phyloP scores from a whole-genome alignment of 2,329 filamentous ascomycete species.

The Ustulina deusta region DNA sequence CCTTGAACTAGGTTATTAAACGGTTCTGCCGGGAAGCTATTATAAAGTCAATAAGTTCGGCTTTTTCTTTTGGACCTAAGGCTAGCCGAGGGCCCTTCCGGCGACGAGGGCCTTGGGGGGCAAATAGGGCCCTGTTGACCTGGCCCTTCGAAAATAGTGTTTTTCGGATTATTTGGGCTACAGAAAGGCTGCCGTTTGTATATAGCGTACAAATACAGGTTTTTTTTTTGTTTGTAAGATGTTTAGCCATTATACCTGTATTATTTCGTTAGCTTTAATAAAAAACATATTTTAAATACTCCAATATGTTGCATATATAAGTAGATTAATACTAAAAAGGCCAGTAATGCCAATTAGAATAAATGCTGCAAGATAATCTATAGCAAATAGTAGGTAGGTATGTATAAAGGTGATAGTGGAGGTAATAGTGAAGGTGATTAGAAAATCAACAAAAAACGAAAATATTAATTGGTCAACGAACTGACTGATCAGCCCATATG shows the following conservation, averaged over 20 bases:
- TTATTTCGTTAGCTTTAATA: no score
- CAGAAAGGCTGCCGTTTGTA: neutral
- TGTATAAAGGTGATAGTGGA: no score
- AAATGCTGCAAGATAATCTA: no score
- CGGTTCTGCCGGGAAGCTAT: neutral
- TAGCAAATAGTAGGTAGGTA: no score
- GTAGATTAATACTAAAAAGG: no score
- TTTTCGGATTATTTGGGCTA: neutral
- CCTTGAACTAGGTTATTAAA: neutral
- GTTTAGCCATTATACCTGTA: neutral
- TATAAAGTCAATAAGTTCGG: neutral
- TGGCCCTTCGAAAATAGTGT: neutral
- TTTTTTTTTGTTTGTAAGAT: neutral
- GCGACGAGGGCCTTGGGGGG: neutral
- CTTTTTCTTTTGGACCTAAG: neutral
- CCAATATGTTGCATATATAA: no score
- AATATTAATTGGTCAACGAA: no score
- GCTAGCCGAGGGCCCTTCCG: neutral
- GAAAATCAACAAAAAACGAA: no score
- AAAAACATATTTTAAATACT: no score
- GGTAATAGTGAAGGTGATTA: no score
- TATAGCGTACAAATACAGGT: neutral
- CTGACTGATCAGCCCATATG: no score
- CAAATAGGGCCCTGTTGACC: neutral
- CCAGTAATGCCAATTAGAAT: no score